phyloP scores from a whole-genome alignment of 371 early-diverging fungal species.

The Mucor ambiguus region DNA sequence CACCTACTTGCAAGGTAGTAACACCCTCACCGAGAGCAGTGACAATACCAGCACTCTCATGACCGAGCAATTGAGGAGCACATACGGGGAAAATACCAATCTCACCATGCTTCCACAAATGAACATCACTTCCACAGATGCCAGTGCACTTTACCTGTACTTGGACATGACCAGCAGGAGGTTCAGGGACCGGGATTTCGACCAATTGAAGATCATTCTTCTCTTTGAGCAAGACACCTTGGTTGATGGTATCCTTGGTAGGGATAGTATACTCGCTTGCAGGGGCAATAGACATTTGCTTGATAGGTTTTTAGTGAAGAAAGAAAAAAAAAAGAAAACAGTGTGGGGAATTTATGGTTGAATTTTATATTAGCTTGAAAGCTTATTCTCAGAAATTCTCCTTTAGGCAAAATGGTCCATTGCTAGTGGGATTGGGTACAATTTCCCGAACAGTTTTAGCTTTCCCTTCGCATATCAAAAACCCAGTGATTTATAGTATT shows the following conservation, averaged over 20 bases:
- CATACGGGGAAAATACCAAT: slow-evolving; percentile 50
- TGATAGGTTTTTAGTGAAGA: background rate
- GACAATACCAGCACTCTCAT: slow-evolving; percentile 44
- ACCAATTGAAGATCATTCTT: slow-evolving; percentile 42
- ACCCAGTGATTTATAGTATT: too few relatives aligned
- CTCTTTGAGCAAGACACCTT: slow-evolving; percentile 38
- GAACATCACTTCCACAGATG: slow-evolving; percentile 49
- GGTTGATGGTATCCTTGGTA: slow-evolving; percentile 29
- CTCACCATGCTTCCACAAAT: slow-evolving; percentile 48
- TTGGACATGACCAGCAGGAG: slow-evolving; percentile 37
- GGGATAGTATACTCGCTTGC: slow-evolving; percentile 25
- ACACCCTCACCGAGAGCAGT: slow-evolving; percentile 39
- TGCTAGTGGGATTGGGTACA: background rate
- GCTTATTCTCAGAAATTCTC: background rate
- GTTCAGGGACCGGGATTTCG: slow-evolving; percentile 41
- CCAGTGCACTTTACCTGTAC: slow-evolving; percentile 47
- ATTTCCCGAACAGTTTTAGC: background rate
- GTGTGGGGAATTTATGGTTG: background rate
- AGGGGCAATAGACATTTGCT: slow-evolving; percentile 21
- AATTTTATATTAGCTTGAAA: background rate
- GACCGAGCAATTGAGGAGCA: slow-evolving; percentile 36
- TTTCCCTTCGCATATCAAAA: background rate
- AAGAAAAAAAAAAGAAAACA: slow-evolving; percentile 3
- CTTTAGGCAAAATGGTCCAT: background rate
- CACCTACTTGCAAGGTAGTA: slow-evolving; percentile 45